Evolutionary conservation across 768 basidiomycete genomes (phyloP).

Genomic region (Xerocomus spinulosus): DNA sequence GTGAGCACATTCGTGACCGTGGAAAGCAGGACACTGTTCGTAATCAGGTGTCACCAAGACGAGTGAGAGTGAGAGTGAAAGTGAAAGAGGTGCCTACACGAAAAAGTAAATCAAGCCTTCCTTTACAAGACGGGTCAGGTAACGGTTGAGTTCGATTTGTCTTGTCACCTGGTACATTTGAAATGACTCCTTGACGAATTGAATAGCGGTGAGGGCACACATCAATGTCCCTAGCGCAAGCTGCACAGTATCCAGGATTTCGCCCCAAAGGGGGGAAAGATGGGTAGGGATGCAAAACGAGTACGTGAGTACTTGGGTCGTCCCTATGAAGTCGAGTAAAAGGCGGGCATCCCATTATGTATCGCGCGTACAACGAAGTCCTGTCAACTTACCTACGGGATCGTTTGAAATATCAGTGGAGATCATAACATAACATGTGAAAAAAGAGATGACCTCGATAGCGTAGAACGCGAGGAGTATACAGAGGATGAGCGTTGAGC

Average conservation of each 20-base stretch:
- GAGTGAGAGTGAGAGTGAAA: fast-evolving
- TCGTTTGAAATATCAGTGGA: neutral
- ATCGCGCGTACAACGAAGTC: neutral
- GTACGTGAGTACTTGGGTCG: neutral
- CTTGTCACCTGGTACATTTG: neutral
- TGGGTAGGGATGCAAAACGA: neutral
- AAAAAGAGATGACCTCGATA: neutral
- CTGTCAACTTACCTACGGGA: neutral
- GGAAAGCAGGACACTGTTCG: neutral
- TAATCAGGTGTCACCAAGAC: neutral
- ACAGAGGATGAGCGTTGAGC: neutral
- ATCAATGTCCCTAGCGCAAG: neutral
- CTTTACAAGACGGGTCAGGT: neutral
- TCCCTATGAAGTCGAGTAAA: neutral
- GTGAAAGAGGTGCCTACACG: neutral
- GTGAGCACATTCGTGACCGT: neutral
- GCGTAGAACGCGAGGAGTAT: neutral
- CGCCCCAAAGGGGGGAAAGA: neutral
- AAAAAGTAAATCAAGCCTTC: neutral
- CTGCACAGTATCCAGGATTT: no score
- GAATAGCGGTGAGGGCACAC: neutral
- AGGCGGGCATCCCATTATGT: neutral
- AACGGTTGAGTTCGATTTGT: neutral
- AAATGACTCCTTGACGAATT: neutral
- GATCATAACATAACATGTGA: neutral